Conservation (phyloP, 2,329 filamentous ascomycete species). For the Nigrospora sphaerica region DNA sequence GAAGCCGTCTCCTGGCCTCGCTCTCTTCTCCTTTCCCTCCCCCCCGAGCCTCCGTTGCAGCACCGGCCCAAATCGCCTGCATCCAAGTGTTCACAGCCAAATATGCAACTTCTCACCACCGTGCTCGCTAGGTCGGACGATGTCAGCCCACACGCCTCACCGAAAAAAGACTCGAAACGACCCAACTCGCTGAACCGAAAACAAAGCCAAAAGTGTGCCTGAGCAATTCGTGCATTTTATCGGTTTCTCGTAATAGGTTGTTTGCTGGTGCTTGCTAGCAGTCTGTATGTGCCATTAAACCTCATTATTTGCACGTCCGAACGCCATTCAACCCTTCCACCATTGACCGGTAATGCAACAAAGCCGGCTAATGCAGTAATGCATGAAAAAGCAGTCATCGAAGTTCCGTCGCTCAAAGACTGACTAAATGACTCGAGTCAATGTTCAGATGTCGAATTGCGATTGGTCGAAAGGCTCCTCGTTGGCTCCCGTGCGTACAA, state of each 20-base stretch:
- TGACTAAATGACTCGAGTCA: not conserved
- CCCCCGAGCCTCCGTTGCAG: no score
- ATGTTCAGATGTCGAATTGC: conserved; percentile 54
- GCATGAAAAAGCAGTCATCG: not conserved
- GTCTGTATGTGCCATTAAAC: conserved; percentile 3
- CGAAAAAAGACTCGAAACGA: no score
- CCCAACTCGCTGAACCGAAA: no score
- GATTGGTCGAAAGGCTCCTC: conserved; percentile 57
- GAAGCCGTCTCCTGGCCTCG: no score
- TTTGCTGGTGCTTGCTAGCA: conserved; percentile 2
- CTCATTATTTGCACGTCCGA: conserved; percentile 3
- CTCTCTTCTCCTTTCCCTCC: no score
- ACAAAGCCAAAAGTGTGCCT: no score
- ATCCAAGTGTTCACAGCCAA: no score
- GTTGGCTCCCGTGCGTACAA: conserved; percentile 47
- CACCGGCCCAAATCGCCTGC: no score
- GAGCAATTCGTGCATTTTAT: not conserved
- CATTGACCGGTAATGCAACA: conserved; percentile 1
- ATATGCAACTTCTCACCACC: no score
- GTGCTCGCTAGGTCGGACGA: no score
- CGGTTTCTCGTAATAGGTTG: not conserved
- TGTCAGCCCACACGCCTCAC: no score
- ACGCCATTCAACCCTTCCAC: conserved; percentile 1
- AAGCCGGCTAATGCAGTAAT: conserved; percentile 1
- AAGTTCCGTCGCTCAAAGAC: not conserved